Conservation (phyloP, 768 basidiomycete species). For the Boletus insuetus region DNA sequence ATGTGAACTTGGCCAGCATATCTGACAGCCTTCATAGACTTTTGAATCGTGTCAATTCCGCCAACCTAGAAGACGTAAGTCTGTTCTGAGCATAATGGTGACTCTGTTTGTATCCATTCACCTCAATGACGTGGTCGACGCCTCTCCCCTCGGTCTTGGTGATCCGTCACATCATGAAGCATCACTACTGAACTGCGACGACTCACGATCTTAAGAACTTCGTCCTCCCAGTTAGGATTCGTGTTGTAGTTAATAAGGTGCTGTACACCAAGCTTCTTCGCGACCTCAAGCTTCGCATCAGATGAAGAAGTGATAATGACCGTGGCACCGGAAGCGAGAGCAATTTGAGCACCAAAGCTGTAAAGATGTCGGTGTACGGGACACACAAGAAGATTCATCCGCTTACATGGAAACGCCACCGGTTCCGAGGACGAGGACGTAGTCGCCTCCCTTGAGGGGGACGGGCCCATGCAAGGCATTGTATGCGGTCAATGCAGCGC, state of each 20-base stretch:
- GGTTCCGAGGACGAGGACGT: conserved; percentile 53
- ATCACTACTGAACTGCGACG: background rate
- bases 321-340: conserved; percentile 57
- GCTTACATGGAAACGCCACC: conserved; percentile 55
- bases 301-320: conserved; percentile 70
- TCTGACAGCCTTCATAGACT: conserved; percentile 39
- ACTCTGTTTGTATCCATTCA: background rate
- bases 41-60: conserved; percentile 48
- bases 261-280: conserved; percentile 48
- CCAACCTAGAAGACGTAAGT: conserved; percentile 41
- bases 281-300: conserved; percentile 57
- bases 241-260: conserved; percentile 63
- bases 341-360: conserved; percentile 59
- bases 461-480: conserved; percentile 50
- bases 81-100: background rate
- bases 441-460: conserved; percentile 56
- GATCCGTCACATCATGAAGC: background rate
- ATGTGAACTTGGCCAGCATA: conserved; percentile 45
- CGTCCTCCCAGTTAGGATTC: conserved; percentile 55
- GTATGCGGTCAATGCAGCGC: conserved; percentile 64
- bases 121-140: conserved; percentile 37
- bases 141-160: conserved; percentile 30
- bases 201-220: conserved; percentile 45
- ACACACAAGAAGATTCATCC: background rate
- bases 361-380: conserved; percentile 4